Evolutionary conservation across 1,139 yeast species (phyloP).

Genomic region (Sugiyamaella neomexicana): DNA sequence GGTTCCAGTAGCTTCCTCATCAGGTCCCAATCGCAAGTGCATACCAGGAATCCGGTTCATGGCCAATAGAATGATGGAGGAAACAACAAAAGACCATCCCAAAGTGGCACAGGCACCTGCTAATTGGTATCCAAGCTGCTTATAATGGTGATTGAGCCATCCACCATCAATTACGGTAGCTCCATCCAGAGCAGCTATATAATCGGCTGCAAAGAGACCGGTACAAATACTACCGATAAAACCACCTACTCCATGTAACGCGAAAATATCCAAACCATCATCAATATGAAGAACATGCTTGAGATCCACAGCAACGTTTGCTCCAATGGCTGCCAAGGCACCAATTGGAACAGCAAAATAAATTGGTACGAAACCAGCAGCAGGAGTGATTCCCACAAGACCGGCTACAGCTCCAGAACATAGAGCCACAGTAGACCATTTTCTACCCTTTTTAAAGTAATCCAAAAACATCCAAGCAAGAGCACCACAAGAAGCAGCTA

Average conservation of each 20-base stretch:
- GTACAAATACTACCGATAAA: constrained; percentile 79
- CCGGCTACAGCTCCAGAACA: constrained; percentile 95
- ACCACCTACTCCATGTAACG: constrained; percentile 94
- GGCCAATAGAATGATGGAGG: constrained; percentile 64
- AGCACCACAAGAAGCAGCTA: constrained; percentile 92
- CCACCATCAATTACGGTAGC: constrained; percentile 73
- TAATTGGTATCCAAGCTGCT: constrained; percentile 89
- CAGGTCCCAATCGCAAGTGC: constrained; percentile 80
- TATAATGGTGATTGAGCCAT: constrained; percentile 89
- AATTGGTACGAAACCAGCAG: constrained; percentile 93
- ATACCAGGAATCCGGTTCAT: constrained; percentile 84
- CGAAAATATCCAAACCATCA: constrained; percentile 94
- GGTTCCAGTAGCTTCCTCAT: constrained; percentile 87
- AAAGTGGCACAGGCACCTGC: constrained; percentile 78
- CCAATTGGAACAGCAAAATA: constrained; percentile 88
- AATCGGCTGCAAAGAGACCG: constrained; percentile 92
- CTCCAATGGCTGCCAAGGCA: constrained; percentile 68
- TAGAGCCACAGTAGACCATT: constrained; percentile 93
- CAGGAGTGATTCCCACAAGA: constrained; percentile 94
- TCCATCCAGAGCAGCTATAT: constrained; percentile 72
- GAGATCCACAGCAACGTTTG: constrained; percentile 83
- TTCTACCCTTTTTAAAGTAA: constrained; percentile 81
- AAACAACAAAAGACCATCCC: constrained; percentile 77
- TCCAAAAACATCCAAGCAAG: constrained; percentile 92
- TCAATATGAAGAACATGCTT: constrained; percentile 74